Evolutionary conservation across 345 rosid species (phyloP).

Genomic region (Punica granatum): DNA sequence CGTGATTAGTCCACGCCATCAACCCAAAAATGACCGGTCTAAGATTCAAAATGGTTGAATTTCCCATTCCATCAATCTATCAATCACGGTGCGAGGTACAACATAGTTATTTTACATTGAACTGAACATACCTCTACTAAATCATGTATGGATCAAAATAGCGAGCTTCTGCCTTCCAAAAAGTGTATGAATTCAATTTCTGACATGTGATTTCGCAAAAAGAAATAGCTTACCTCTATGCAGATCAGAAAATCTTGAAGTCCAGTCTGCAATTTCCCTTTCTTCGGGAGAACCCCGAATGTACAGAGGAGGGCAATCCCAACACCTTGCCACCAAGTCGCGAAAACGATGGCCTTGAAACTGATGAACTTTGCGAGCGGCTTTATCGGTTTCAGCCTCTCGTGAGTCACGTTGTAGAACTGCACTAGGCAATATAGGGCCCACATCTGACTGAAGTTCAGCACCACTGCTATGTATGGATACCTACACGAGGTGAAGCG

Average conservation of each 20-base stretch:
- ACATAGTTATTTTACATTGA: too few species aligned
- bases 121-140: too few species aligned
- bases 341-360: slow-evolving; percentile 90
- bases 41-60: neutral
- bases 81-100: too few species aligned
- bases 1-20: neutral
- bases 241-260: slow-evolving; percentile 81
- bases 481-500: slow-evolving; percentile 37
- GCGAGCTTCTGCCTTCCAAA: too few species aligned
- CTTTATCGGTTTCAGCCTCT: slow-evolving; percentile 63
- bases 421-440: slow-evolving; percentile 83
- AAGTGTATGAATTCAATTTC: too few species aligned
- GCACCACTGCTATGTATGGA: slow-evolving; percentile 58
- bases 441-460: slow-evolving; percentile 98
- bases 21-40: neutral
- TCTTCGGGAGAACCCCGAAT: slow-evolving; percentile 50
- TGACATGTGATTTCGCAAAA: neutral
- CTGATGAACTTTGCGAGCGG: slow-evolving; percentile 85
- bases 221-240: slow-evolving; percentile 51
- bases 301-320: slow-evolving; percentile 63
- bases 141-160: too few species aligned
- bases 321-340: slow-evolving; percentile 97
- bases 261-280: slow-evolving; percentile 42
- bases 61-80: neutral
- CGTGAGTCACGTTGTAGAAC: slow-evolving; percentile 75